Percentiles rank a stretch among this genome's conserved stretches.
phyloP scores from a whole-genome alignment of 371 early-diverging fungal genomes.

The Syncephalastrum monosporum region DNA sequence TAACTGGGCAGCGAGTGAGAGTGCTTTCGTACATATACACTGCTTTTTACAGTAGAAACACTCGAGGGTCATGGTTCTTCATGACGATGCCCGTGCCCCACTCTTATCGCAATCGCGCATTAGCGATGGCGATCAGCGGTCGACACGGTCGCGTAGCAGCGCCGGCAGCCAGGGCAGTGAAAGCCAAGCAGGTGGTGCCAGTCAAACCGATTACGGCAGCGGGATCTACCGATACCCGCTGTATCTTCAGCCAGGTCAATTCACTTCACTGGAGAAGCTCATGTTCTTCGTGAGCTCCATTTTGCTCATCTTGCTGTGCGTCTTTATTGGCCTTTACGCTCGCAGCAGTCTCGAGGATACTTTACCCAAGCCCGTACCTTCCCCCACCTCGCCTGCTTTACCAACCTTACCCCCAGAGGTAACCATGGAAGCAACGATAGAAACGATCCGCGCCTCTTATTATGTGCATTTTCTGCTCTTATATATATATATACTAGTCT shows the following conservation, averaged over 20 bases:
- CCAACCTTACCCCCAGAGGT: too few relatives aligned
- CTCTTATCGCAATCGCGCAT: constrained; percentile 19
- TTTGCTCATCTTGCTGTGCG: constrained; percentile 36
- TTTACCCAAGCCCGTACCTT: constrained; percentile 14
- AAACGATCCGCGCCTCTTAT: too few relatives aligned
- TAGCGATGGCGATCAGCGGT: constrained; percentile 17
- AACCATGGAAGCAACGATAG: too few relatives aligned
- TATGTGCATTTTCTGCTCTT: too few relatives aligned
- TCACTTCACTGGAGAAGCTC: constrained; percentile 47
- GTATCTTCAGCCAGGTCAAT: constrained; percentile 45
- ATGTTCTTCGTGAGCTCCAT: constrained; percentile 43
- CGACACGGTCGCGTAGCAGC: neutral
- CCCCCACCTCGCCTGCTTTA: constrained; percentile 9
- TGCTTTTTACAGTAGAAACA: too few relatives aligned
- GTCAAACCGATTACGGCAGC: constrained; percentile 23
- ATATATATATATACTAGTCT: constrained; percentile 18
- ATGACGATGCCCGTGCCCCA: constrained; percentile 18
- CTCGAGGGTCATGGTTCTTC: constrained; percentile 5
- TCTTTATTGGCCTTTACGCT: constrained; percentile 46
- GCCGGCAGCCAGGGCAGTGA: constrained; percentile 10
- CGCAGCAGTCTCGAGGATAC: constrained; percentile 29
- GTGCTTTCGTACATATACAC: too few relatives aligned
- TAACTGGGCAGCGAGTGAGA: too few relatives aligned
- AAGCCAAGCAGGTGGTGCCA: constrained; percentile 5
- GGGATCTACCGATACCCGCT: constrained; percentile 36